A percentile compares a stretch with the other conserved stretches of the same genome.
These are phyloP conservation scores for Rubus idaeus DNA, from an alignment of 306 rosid genomes.

Conservation along the genomic window DNA sequence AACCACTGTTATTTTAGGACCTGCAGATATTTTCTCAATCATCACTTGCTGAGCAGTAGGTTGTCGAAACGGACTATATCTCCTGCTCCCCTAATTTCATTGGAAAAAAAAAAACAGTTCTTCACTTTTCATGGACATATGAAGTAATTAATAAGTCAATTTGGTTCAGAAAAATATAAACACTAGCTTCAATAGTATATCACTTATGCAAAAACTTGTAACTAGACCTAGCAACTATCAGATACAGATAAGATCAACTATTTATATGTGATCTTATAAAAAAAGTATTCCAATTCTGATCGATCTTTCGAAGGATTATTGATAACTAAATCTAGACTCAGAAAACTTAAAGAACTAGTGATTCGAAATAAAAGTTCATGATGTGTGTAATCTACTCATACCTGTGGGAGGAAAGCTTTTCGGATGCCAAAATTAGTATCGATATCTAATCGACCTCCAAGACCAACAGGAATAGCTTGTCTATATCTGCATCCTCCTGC, in stretches of 20 bases:
- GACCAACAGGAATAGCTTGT: slow-evolving; percentile 75
- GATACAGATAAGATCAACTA: no score
- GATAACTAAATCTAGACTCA: background rate
- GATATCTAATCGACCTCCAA: slow-evolving; percentile 63
- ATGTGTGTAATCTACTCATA: slow-evolving; percentile 24
- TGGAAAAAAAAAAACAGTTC: slow-evolving; percentile 10
- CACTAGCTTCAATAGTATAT: background rate
- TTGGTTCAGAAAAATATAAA: background rate
- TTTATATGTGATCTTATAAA: no score
- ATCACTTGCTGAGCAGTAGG: slow-evolving; percentile 82
- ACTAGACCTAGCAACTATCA: background rate
- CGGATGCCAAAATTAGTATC: slow-evolving; percentile 75
- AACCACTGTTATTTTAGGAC: slow-evolving; percentile 60
- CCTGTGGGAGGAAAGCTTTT: slow-evolving; percentile 93
- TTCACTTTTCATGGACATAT: background rate
- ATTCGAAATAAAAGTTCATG: background rate
- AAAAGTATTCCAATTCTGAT: no score
- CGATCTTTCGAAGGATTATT: no score
- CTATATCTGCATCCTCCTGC: slow-evolving; percentile 84
- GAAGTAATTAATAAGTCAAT: background rate
- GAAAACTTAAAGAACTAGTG: background rate
- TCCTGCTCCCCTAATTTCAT: slow-evolving; percentile 65
- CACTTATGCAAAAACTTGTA: background rate
- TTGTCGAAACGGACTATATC: slow-evolving; percentile 64
- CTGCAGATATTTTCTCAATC: slow-evolving; percentile 72